Percentiles rank a stretch among this genome's conserved stretches.
Evolutionary conservation across 345 rosid genomes (phyloP).

Genomic region (Conringia planisiliqua): DNA sequence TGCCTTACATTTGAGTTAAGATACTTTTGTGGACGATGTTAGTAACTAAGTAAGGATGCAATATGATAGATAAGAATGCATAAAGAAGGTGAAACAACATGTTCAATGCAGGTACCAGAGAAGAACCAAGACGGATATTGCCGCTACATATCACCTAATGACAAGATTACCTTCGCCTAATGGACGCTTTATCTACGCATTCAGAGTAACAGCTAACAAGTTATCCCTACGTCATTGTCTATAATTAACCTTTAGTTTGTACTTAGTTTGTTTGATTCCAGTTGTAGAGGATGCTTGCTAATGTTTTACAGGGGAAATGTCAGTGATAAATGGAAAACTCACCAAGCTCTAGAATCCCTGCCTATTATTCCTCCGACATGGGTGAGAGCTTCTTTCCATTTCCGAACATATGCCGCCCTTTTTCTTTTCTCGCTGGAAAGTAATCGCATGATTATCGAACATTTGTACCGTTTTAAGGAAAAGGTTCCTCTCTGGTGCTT

Average conservation of each 20-base stretch:
- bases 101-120: not conserved
- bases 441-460: not conserved
- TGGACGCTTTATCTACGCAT: not conserved
- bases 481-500: conserved; percentile 25
- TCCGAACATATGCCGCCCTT: not conserved
- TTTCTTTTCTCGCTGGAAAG: not conserved
- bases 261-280: not conserved
- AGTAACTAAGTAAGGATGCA: not conserved
- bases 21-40: not conserved
- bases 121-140: not conserved
- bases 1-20: not conserved
- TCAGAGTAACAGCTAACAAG: not conserved
- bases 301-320: no score
- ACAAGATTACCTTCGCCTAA: not conserved
- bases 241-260: not conserved
- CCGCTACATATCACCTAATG: not conserved
- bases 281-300: not conserved
- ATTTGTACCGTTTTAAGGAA: conserved; percentile 6
- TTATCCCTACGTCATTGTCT: not conserved
- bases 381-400: conserved; percentile 25
- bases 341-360: not conserved
- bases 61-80: not conserved
- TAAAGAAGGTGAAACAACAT: not conserved
- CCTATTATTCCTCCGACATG: conserved; percentile 12
- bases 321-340: not conserved